Evolutionary conservation across 2,329 filamentous ascomycete genomes (phyloP), one percentile per base, ranked within the genome.

Genomic region (Tolypocladium ophioglossoides): DNA sequence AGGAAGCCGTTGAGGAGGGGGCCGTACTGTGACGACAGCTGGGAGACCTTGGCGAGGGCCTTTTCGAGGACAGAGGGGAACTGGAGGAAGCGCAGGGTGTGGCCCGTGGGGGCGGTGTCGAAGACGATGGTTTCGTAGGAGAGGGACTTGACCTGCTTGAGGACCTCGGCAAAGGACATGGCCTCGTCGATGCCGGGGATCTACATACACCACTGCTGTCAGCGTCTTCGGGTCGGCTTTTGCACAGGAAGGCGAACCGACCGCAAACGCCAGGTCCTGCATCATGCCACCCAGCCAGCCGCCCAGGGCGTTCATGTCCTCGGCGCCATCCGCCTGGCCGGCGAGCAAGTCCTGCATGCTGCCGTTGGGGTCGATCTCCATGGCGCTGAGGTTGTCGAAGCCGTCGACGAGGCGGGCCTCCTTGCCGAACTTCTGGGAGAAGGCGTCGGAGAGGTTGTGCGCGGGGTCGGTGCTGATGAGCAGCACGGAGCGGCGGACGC

Each of bases 61-160:
- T 99, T 99, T 74, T 99, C 94, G 68, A 99, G 88, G 55, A 97
- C 91, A 11, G 91, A 94, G 18, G 94, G 94, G 76, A 99, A 99
- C 70, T 99, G 94, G 56, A 99, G 83, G 80, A 99, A 99, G 64
- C 94, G 92, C 57, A 99, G 85, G 2, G 94, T 99, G 79, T 99
- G 94, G 62, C 94, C 94, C 18, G 94, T 99, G 18, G 94, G 94
- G 4, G 94, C 94, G 37, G 94, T 99, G 72, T 99, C 94, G 81
- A 99, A 99, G 72, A 99, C 89, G 75, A 99, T 97, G 66, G 92
- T 90, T 72, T 97, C 94, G 81, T 99, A 99, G 51, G 91, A 95
- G 68, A 97, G 87, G 41, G 90, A 95, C 76, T 97, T 97, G 76
- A 99, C 94, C 74, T 99, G 94, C 74, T 99, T 99, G 66, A 99